Evolutionary conservation across 352 stramenopile species (phyloP).

Genomic region (Phytophthora litchii): DNA sequence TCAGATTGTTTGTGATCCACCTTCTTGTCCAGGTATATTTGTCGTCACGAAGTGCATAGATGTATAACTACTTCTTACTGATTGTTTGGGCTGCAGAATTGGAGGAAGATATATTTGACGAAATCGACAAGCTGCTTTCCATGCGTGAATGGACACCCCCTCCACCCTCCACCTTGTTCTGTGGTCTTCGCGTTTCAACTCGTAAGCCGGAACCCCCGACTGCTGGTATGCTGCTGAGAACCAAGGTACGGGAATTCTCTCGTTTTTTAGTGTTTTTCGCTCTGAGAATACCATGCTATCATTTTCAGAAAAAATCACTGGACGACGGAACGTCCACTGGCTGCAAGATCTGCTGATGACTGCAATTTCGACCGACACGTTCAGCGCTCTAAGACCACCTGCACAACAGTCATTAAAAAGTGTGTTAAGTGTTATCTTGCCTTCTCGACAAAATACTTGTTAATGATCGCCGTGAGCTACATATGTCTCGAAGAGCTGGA

Average conservation of each 20-base stretch:
- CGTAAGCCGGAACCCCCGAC: conserved; percentile 26
- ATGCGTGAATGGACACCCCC: conserved; percentile 59
- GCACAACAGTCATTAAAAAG: background rate
- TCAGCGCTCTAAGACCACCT: no score
- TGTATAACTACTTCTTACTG: background rate
- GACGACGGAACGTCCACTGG: conserved; percentile 20
- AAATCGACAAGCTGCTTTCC: conserved; percentile 70
- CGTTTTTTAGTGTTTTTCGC: background rate
- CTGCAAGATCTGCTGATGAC: conserved; percentile 33
- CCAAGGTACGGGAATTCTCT: conserved; percentile 16
- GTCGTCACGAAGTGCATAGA: background rate
- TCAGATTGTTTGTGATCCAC: conserved; percentile 45
- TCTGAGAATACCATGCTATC: conserved; percentile 2
- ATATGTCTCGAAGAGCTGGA: no score
- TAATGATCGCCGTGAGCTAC: no score
- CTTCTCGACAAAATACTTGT: no score
- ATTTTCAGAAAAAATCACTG: conserved; percentile 22
- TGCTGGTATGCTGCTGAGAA: conserved; percentile 21
- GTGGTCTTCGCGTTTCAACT: conserved; percentile 37
- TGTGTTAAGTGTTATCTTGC: no score
- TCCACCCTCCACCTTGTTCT: conserved; percentile 41
- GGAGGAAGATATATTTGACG: conserved; percentile 75
- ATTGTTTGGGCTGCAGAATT: conserved; percentile 45
- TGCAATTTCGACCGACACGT: background rate
- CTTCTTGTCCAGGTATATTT: conserved; percentile 47